A percentile compares a stretch with the other conserved stretches of the same genome.
phyloP scores from a whole-genome alignment of 208 protist genomes.

The Phytomonas francai region DNA sequence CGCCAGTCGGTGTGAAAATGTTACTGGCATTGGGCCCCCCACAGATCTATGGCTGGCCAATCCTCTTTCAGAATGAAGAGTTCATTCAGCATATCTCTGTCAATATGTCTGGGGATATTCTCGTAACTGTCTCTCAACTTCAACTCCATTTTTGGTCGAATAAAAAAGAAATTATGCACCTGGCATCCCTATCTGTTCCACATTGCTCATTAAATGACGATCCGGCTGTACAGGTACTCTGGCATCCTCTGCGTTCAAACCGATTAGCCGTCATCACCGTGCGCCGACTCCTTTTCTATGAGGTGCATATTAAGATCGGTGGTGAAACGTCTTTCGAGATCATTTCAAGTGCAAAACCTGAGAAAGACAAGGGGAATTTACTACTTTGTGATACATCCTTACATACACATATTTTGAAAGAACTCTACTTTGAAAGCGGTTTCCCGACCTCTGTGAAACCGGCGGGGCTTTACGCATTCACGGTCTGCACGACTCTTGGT shows the following conservation, averaged over 20 bases:
- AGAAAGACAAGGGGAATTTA: neutral
- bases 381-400: constrained; percentile 22
- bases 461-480: constrained; percentile 41
- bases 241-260: constrained; percentile 36
- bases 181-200: constrained; percentile 31
- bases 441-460: constrained; percentile 23
- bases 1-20: neutral
- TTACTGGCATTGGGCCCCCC: constrained; percentile 7
- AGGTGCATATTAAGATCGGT: constrained; percentile 20
- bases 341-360: neutral
- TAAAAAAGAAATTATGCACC: constrained; percentile 22
- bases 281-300: constrained; percentile 48
- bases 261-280: constrained; percentile 46
- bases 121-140: constrained; percentile 41
- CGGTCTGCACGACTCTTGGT: constrained; percentile 54
- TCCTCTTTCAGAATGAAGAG: constrained; percentile 19
- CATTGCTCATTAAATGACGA: constrained; percentile 37
- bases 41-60: neutral
- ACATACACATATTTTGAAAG: constrained; percentile 29
- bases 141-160: constrained; percentile 57
- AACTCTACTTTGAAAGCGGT: constrained; percentile 33
- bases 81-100: constrained; percentile 31
- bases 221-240: constrained; percentile 39
- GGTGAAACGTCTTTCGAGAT: constrained; percentile 8
- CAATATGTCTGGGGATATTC: constrained; percentile 24